A percentile compares a stretch with the other conserved stretches of the same genome.
These are phyloP conservation scores for Fusarium subtropicale DNA, from an alignment of 2,329 filamentous ascomycete genomes.

Conservation along the genomic window DNA sequence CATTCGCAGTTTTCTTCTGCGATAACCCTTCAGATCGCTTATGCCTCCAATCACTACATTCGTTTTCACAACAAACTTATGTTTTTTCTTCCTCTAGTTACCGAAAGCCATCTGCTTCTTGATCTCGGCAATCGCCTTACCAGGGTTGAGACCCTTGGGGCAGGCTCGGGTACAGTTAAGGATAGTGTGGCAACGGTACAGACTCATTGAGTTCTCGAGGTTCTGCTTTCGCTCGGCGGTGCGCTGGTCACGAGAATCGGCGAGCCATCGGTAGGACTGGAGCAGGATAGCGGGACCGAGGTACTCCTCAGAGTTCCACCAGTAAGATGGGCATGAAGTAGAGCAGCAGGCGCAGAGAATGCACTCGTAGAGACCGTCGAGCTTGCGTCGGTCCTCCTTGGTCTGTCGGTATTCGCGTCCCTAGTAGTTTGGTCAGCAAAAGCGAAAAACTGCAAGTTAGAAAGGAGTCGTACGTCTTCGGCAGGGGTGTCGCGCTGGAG, in stretches of 20 bases:
- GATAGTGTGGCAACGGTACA: conserved; percentile 99
- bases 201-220: conserved; percentile 97
- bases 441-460: neutral
- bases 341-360: conserved; percentile 99
- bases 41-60: conserved; percentile 33
- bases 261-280: conserved; percentile 97
- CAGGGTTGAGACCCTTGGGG: conserved; percentile 98
- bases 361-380: conserved; percentile 98
- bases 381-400: conserved; percentile 93
- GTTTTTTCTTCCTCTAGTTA: conserved; percentile 38
- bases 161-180: conserved; percentile 98
- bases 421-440: conserved; percentile 57
- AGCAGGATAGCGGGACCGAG: conserved; percentile 95
- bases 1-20: conserved; percentile 38
- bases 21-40: conserved; percentile 38
- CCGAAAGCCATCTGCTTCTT: conserved; percentile 91
- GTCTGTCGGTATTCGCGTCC: conserved; percentile 93
- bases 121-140: conserved; percentile 94
- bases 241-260: conserved; percentile 92
- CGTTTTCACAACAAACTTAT: conserved; percentile 23
- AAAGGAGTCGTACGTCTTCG: conserved; percentile 71
- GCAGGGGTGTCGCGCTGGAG: conserved; percentile 89
- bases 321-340: conserved; percentile 99
- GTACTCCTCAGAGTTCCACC: conserved; percentile 99
- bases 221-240: conserved; percentile 88